Conservation (phyloP, 2,329 filamentous ascomycete genomes). For the Colletotrichum endophyticum region DNA sequence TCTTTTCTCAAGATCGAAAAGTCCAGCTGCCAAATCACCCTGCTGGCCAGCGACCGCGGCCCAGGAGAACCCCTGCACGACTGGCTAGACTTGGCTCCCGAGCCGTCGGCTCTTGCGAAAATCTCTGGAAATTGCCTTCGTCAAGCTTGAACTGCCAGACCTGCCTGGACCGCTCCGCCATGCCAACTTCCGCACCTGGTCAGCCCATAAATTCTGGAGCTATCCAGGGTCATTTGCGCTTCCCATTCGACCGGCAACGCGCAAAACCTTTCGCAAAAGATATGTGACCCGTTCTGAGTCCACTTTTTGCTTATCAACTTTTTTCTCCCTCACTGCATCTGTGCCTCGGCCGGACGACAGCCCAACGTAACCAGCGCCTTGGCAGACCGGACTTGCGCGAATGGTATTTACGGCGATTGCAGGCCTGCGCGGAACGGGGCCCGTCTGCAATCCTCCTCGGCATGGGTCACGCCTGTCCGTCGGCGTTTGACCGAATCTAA, state of each 20-base stretch:
- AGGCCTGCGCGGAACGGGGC: background rate
- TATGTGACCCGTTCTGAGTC: background rate
- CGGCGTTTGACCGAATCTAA: slow-evolving; percentile 14
- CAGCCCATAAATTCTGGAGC: slow-evolving; percentile 6
- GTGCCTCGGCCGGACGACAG: background rate
- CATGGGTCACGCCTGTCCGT: background rate
- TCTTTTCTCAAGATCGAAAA: background rate
- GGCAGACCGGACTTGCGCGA: background rate
- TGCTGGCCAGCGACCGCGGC: background rate
- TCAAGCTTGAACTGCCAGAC: background rate
- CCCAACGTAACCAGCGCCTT: background rate
- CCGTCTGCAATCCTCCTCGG: background rate
- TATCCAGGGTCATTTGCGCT: background rate
- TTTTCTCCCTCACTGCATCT: background rate
- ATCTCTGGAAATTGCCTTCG: background rate
- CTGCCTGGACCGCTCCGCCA: background rate
- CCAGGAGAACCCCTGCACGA: background rate
- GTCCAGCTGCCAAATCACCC: background rate
- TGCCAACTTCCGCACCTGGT: slow-evolving; percentile 5
- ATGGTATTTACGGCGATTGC: slow-evolving; percentile 8
- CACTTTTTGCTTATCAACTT: slow-evolving; percentile 3
- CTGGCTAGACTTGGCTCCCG: slow-evolving; percentile 5
- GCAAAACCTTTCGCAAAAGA: background rate
- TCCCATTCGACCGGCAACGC: background rate
- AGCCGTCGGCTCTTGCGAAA: slow-evolving; percentile 9